A percentile compares a stretch with the other conserved stretches of the same genome.
Evolutionary conservation across 148 eudicot species (phyloP).

Genomic region (Euryodendron excelsum): DNA sequence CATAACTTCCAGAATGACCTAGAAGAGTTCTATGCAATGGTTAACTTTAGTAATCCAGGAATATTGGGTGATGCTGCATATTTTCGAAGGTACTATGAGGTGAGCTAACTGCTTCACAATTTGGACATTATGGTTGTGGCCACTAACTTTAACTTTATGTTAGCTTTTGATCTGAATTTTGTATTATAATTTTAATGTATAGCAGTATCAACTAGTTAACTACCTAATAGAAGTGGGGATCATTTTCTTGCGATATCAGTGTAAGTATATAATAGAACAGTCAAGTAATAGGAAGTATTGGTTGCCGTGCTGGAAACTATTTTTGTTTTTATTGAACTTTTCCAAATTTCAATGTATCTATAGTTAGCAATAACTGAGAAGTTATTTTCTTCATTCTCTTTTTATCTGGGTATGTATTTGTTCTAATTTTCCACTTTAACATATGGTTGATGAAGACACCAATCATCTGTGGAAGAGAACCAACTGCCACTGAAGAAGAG

Average conservation of each 20-base stretch:
- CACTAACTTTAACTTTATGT: not conserved
- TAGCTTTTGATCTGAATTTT: not conserved
- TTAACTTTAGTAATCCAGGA: constrained; percentile 96
- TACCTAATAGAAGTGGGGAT: not conserved
- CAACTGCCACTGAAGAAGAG: constrained; percentile 71
- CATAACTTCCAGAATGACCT: constrained; percentile 72
- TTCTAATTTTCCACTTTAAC: constrained; percentile 1
- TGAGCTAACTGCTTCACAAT: constrained; percentile 24
- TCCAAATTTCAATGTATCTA: not conserved
- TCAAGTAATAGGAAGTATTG: not conserved
- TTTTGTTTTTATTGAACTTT: not conserved
- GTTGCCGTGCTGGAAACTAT: constrained; percentile 3
- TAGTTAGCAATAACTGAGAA: not conserved
- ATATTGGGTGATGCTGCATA: constrained; percentile 80
- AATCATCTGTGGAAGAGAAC: constrained; percentile 88
- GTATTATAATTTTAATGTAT: not conserved
- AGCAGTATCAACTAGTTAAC: not conserved
- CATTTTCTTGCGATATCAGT: not conserved
- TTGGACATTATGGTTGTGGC: not conserved
- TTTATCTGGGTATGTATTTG: not conserved
- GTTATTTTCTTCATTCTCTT: not conserved
- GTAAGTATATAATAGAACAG: not conserved
- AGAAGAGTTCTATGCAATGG: constrained; percentile 96
- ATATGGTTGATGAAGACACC: constrained; percentile 51
- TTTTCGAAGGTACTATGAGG: constrained; percentile 96